phyloP scores from a whole-genome alignment of 495 filamentous ascomycete species.

The Friedmanniomyces simplex region DNA sequence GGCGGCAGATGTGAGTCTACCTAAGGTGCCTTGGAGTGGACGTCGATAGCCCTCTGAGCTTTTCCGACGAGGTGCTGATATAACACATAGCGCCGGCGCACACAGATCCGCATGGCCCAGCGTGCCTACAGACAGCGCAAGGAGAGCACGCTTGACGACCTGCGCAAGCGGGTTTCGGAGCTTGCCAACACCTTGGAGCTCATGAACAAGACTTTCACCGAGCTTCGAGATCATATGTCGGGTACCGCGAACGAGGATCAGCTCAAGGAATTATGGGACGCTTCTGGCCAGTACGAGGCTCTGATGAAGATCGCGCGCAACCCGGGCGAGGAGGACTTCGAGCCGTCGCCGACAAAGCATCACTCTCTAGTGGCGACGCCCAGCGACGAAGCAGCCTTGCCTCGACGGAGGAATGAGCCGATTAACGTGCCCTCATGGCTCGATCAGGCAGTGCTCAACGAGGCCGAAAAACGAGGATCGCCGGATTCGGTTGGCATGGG shows the following conservation, averaged over 20 bases:
- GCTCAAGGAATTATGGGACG: neutral
- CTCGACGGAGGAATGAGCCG: constrained; percentile 24
- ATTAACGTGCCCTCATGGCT: constrained; percentile 25
- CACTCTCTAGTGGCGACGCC: neutral
- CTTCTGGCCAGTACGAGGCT: constrained; percentile 10
- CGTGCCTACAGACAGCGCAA: constrained; percentile 76
- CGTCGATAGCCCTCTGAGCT: neutral
- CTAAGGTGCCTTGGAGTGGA: constrained; percentile 1
- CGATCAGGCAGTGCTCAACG: constrained; percentile 3
- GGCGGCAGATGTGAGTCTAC: constrained; percentile 31
- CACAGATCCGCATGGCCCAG: constrained; percentile 81
- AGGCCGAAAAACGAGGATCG: neutral
- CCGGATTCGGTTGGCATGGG: neutral
- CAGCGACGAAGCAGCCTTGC: neutral
- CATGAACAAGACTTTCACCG: constrained; percentile 62
- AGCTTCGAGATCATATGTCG: constrained; percentile 53
- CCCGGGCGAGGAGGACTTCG: constrained; percentile 13
- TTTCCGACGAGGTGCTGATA: neutral
- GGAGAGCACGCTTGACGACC: constrained; percentile 64
- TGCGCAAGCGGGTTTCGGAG: constrained; percentile 55
- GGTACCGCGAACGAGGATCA: constrained; percentile 25
- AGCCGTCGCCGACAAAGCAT: neutral
- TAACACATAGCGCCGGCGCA: constrained; percentile 57
- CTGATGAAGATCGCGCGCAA: constrained; percentile 38
- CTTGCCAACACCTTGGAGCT: constrained; percentile 58